These are phyloP conservation scores for Chamaecyparis obtusa DNA, from an alignment of 75 land plant genomes.

Conservation along the genomic window DNA sequence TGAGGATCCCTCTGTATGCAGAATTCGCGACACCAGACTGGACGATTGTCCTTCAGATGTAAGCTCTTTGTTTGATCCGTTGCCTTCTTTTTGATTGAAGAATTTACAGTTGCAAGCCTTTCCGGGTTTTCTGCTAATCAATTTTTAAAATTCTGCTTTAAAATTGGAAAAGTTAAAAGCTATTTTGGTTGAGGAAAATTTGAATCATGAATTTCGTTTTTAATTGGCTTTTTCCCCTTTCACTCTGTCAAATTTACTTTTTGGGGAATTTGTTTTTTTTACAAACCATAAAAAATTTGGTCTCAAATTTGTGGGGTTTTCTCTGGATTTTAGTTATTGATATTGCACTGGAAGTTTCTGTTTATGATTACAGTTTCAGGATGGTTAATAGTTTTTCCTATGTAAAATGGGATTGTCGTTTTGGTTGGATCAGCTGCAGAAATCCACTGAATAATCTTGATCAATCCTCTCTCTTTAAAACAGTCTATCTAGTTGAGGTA, in stretches of 20 bases:
- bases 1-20: not conserved
- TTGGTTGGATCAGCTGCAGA: not conserved
- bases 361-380: no score
- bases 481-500: not conserved
- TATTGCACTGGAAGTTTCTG: not conserved
- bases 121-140: not conserved
- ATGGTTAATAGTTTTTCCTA: not conserved
- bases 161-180: no score
- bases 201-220: not conserved
- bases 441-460: not conserved
- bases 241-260: not conserved
- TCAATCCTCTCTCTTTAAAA: no score
- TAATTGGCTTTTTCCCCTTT: not conserved
- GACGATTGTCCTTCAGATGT: constrained; percentile 1
- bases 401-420: not conserved
- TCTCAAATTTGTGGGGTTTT: not conserved
- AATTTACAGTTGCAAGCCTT: not conserved
- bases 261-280: not conserved
- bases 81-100: not conserved
- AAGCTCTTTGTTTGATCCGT: not conserved
- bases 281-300: not conserved
- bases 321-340: not conserved
- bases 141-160: no score
- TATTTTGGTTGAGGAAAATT: no score
- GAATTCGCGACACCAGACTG: no score